phyloP scores from a whole-genome alignment of 2,329 filamentous ascomycete genomes.

The Berkeleyomyces basicola region DNA sequence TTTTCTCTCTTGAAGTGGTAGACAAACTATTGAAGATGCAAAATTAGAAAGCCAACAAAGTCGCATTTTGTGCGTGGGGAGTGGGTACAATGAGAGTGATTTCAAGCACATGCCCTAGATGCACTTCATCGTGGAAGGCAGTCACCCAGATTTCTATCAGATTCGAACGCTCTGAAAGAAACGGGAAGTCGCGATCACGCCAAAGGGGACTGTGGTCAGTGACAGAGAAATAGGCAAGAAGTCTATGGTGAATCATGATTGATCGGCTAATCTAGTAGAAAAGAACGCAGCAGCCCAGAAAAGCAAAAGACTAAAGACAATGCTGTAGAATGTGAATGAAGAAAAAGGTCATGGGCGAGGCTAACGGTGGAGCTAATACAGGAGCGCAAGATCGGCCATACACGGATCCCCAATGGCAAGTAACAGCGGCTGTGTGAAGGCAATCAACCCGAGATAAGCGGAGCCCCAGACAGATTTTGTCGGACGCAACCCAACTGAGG shows the following conservation, averaged over 20 bases:
- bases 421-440: no score
- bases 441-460: no score
- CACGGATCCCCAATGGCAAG: no score
- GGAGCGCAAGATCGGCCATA: background rate
- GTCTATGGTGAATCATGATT: background rate
- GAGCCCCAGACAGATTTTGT: no score
- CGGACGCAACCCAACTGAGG: no score
- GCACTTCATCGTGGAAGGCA: background rate
- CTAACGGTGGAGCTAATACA: no score
- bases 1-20: no score
- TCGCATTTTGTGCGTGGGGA: background rate
- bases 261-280: background rate
- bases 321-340: background rate
- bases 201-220: background rate
- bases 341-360: background rate
- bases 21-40: no score
- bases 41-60: no score
- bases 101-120: no score
- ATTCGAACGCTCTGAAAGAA: background rate
- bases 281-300: background rate
- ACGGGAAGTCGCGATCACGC: background rate
- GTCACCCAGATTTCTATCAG: background rate
- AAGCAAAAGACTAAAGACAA: background rate
- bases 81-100: no score
- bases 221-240: background rate